Evolutionary conservation across 768 basidiomycete species (phyloP), one percentile per base, ranked within the genome.

Genomic region (Rubroboletus pulcherrimus): DNA sequence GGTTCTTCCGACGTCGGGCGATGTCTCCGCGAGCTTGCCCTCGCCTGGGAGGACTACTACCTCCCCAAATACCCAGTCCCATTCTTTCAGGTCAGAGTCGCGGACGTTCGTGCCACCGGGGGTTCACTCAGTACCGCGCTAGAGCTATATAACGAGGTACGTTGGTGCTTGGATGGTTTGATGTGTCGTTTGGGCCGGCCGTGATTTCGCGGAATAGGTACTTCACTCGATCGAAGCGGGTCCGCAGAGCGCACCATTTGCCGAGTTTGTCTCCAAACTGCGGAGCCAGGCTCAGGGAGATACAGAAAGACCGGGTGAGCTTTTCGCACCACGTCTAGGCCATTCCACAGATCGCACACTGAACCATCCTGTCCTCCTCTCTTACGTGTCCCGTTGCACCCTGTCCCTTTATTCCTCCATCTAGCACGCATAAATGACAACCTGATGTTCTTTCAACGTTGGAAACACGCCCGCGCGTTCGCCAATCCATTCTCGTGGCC

Each of bases 401-500:
- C 11, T 24, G 5, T 7, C 15, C 21, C 51, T 11, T 42, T 10
- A 40, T 38, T 21, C 33, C 14, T 26, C 34, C 33, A 7, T 7
- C 2, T 29, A 69, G 67, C 57, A 10, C 34, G 43, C 49, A 65
- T 61, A 30, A 68, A 56, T 1, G 61, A 64, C 10, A 59, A 53
- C 37, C 33, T 71, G 17, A 65, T 57, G 10, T 71, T 72, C 55
- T 71, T 71, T 58, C 70, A 71, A 37, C 49, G 54, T 35, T 71
- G 70, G 70, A 71, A 71, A 43, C 67, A 60, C 3, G 60, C 70
- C 3, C 63, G 70, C 14, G 54, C 71, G 40, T 72, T 73, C 15
- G 65, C 71, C 0, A 71, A 67, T 34, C 70, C 70, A 0, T 73
- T 71, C 54, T 64, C 60, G 9, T 71, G 71, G 69, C 70, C 70